These are phyloP conservation scores for Aquilaria agallochum DNA, from an alignment of 441 rosid genomes.

Conservation along the genomic window DNA sequence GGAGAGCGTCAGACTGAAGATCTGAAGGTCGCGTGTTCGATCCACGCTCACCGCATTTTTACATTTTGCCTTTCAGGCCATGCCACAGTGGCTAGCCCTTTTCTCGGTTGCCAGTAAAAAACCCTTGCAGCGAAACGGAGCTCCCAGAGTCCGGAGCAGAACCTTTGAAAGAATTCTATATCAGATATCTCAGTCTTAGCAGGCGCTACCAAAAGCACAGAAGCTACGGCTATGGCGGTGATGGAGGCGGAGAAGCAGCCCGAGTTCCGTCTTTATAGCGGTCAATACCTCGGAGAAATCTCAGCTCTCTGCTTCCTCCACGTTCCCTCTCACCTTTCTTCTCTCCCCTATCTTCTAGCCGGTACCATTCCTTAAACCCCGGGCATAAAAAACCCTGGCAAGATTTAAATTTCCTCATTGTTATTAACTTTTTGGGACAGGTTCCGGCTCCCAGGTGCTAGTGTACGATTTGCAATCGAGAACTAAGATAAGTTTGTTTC, in stretches of 20 bases:
- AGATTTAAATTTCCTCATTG: neutral
- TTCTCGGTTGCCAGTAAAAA: neutral
- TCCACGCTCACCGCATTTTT: conserved; percentile 72
- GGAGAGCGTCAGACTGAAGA: conserved; percentile 96
- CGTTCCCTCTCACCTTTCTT: conserved; percentile 43
- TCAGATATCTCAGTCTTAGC: neutral
- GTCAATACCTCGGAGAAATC: conserved; percentile 79
- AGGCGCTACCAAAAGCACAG: neutral
- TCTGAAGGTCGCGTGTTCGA: conserved; percentile 85
- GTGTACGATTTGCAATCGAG: conserved; percentile 59
- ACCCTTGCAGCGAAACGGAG: neutral
- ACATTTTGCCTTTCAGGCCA: neutral
- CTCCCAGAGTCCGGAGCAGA: neutral
- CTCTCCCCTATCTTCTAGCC: conserved; percentile 68
- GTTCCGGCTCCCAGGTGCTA: conserved; percentile 78
- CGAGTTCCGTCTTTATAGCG: conserved; percentile 35
- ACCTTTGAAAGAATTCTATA: neutral
- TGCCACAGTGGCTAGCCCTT: too few species aligned
- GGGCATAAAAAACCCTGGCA: too few species aligned
- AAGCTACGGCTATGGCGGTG: conserved; percentile 34
- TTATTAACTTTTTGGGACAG: conserved; percentile 24
- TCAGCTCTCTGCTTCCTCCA: conserved; percentile 74
- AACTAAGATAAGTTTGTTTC: conserved; percentile 51
- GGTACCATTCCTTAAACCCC: conserved; percentile 29
- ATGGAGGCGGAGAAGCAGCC: conserved; percentile 28